Evolutionary conservation across 768 basidiomycete genomes (phyloP), one percentile per base, ranked within the genome.

Genomic region (Lentinula detonsa): DNA sequence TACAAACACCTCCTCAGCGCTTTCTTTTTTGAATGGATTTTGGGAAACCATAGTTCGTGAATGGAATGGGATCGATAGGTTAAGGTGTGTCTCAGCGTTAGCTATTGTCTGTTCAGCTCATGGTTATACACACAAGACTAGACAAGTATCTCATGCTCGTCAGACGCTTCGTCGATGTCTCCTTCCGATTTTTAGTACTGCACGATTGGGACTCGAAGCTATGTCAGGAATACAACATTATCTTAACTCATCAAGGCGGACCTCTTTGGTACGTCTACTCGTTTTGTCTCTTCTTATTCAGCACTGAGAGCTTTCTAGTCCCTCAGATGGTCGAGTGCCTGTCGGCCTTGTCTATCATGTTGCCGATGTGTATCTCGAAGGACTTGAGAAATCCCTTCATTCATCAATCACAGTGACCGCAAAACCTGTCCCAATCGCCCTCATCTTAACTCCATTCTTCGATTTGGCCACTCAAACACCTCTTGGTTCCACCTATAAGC

Each of bases 71-170:
- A 90, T 99, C 37, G 96, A 99, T 70, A 81, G 91, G 48, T 74
- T 96, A 66, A 78, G 96, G 95, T 96, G 64, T 64, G 84, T 71
- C 28, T 16, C 11, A 37, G 15, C n/a, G 18, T 18, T 13, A 11
- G 34, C 37, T 6, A 40, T 46, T 37, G 39, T 7, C 48, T 1
- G 37, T 59, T 31, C 37, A 53, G 45, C 4, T 43, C 42, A n/a
- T 58, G 28, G 37, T 16, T 45, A 60, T 9, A 60, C 54, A 39
- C 54, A 10, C 31, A 67, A 97, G 95, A 66, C 86, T 98, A 71
- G 96, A 99, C 81, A 99, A 99, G 72, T 98, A 92, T 72, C 95
- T 96, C 71, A 87, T 98, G 86, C 88, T 99, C 50, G 85, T 98
- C 61, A 83, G 96, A 61, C 82, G 89, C 64, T 98, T 93, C 68